Evolutionary conservation across 169 alveolate species (phyloP), one percentile per base, ranked within the genome.

Genomic region (Babesia ovis): DNA sequence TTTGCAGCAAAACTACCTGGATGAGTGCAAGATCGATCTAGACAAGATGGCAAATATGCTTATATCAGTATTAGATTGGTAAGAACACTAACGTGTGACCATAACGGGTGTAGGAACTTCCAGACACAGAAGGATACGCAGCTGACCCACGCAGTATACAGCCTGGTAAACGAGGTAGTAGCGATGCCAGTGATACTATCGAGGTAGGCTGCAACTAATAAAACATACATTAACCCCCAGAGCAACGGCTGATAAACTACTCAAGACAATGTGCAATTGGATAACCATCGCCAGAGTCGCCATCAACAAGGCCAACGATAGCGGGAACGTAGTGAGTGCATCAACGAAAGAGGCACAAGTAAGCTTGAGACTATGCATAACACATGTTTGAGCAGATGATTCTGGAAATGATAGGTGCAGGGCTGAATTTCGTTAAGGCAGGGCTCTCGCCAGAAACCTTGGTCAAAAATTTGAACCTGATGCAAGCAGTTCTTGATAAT

Each of bases 391-490:
- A 27, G 5, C 31, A 62, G 74, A 64, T 43, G 51, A 59, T 64
- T 35, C 20, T 64, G 23, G 22, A 64, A 37, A 64, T 64, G 74
- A 56, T 64, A 4, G 23, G 51, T 4, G 74, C 51, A 31, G 74
- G n/a, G 50, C 12, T 50, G 23, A 64, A 48, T 25, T 29, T 50
- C 2, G 42, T 64, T 5, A 64, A 64, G 51, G 74, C 54, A 4
- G 74, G 57, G 0, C 74, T 64, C 16, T 64, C 74, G 1, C 74
- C 74, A 25, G 62, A 12, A 29, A 46, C 74, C 43, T 12, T 64
- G 61, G 74, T 45, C 54, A 64, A 22, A 25, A 64, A 64, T 48
- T 1, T 64, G 59, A 25, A n/a, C 62, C 59, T 64, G 16, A 5
- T 64, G 20, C 74, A 64, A 29, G 12, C 35, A 2, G 22, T 48